phyloP scores from a whole-genome alignment of 2,329 filamentous ascomycete genomes.

The Claviceps cyperi region DNA sequence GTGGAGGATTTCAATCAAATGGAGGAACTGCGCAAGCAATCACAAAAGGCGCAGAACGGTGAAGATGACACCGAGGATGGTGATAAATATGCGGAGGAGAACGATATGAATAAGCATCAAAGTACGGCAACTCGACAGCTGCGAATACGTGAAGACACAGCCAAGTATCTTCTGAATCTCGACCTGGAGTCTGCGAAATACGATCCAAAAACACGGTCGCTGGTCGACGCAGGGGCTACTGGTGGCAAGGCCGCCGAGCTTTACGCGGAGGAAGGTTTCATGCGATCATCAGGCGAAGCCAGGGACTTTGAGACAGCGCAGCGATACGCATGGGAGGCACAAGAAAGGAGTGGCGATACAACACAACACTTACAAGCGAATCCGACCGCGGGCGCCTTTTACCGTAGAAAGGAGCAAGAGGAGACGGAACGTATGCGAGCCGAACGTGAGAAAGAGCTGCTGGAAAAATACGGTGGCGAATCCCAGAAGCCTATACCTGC shows the following conservation, averaged over 20 bases:
- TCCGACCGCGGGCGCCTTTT: conserved; percentile 79
- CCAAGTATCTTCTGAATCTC: conserved; percentile 88
- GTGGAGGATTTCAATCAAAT: conserved; percentile 80
- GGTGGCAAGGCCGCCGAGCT: conserved; percentile 66
- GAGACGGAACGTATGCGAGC: conserved; percentile 56
- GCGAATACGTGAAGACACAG: conserved; percentile 87
- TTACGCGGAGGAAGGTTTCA: conserved; percentile 86
- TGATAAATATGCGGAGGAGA: conserved; percentile 81
- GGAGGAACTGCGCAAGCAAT: conserved; percentile 55
- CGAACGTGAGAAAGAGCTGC: conserved; percentile 53
- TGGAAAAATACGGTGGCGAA: conserved; percentile 70
- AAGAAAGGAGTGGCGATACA: conserved; percentile 67
- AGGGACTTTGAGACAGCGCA: conserved; percentile 85
- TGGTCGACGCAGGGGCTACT: conserved; percentile 74
- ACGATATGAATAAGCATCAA: conserved; percentile 90
- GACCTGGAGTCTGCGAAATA: conserved; percentile 96
- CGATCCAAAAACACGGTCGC: conserved; percentile 85
- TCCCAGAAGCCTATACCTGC: conserved; percentile 42
- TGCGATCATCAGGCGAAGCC: conserved; percentile 78
- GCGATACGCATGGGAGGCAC: conserved; percentile 85
- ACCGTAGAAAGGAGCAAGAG: conserved; percentile 64
- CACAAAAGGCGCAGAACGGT: conserved; percentile 25
- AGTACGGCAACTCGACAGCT: conserved; percentile 82
- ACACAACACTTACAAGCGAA: conserved; percentile 88
- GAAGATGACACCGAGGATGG: conserved; percentile 41